These are phyloP conservation scores for Fragilariopsis cylindrus DNA, from an alignment of 108 stramenopile species.

Conservation along the genomic window DNA sequence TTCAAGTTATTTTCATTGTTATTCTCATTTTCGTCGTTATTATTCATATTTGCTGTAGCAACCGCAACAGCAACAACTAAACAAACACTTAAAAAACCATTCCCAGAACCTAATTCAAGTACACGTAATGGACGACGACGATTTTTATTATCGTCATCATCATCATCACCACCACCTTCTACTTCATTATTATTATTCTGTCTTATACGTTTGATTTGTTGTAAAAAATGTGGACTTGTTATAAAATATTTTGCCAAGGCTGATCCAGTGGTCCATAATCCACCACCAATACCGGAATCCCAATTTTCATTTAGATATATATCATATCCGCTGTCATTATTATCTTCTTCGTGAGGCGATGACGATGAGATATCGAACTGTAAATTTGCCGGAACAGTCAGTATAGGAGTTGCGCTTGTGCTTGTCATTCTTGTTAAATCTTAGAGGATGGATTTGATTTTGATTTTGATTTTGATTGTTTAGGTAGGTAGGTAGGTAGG, in stretches of 20 bases:
- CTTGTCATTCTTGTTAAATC: too few species aligned
- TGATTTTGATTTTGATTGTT: neutral
- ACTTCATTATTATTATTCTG: neutral
- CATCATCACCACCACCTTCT: too few species aligned
- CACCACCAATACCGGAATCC: constrained; percentile 80
- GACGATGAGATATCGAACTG: neutral
- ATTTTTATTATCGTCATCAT: neutral
- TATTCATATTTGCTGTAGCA: neutral
- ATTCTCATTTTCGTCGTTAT: neutral
- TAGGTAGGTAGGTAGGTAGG: neutral
- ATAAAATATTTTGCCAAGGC: constrained; percentile 68
- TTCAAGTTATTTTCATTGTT: neutral
- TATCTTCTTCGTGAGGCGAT: neutral
- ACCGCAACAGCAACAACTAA: constrained; percentile 38
- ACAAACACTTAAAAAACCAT: constrained; percentile 79
- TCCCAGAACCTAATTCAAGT: constrained; percentile 79
- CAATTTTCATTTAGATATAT: constrained; percentile 72
- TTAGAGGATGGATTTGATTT: neutral
- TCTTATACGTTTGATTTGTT: constrained; percentile 14
- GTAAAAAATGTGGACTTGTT: constrained; percentile 19
- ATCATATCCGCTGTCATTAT: neutral
- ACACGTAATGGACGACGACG: constrained; percentile 25
- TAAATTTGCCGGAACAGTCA: neutral
- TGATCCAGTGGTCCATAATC: constrained; percentile 79
- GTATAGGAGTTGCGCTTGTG: too few species aligned